These are phyloP conservation scores for Lyophyllum shimeji DNA, from an alignment of 768 basidiomycete genomes.

Conservation along the genomic window DNA sequence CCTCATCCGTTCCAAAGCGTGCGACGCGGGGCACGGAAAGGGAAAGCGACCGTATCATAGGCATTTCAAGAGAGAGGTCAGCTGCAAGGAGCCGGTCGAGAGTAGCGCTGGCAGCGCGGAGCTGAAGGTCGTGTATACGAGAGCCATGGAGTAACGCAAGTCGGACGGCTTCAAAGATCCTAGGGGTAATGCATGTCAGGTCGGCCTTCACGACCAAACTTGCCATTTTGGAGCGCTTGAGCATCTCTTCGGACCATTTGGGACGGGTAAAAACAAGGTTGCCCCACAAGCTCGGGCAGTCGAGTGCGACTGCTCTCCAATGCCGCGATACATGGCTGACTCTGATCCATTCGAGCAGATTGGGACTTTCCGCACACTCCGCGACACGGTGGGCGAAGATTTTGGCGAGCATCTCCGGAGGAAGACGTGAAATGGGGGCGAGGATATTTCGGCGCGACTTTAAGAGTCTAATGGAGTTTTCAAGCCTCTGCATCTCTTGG, in stretches of 20 bases:
- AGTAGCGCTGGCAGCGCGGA: constrained; percentile 23
- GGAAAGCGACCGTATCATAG: constrained; percentile 30
- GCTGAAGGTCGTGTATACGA: constrained; percentile 32
- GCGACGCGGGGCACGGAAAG: constrained; percentile 20
- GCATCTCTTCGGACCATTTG: constrained; percentile 40
- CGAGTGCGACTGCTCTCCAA: constrained; percentile 45
- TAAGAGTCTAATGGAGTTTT: constrained; percentile 31
- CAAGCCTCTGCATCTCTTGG: constrained; percentile 31
- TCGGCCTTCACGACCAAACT: constrained; percentile 29
- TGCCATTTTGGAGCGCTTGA: constrained; percentile 43
- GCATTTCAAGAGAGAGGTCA: constrained; percentile 23
- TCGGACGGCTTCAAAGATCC: constrained; percentile 26
- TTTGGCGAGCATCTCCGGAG: constrained; percentile 39
- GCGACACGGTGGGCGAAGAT: constrained; percentile 33
- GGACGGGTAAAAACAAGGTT: constrained; percentile 30
- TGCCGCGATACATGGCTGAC: constrained; percentile 40
- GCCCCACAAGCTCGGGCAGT: constrained; percentile 41
- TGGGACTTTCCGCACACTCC: constrained; percentile 5
- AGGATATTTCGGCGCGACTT: constrained; percentile 36
- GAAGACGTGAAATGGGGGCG: constrained; percentile 37
- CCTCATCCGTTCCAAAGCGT: constrained; percentile 16
- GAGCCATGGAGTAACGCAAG: constrained; percentile 29
- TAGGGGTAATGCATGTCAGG: constrained; percentile 24
- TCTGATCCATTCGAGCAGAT: constrained; percentile 31
- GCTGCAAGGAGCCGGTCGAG: constrained; percentile 26